Percentiles rank a stretch among this genome's conserved stretches.
phyloP scores from a whole-genome alignment of 176 grass and related monocot genomes.

The Hsuehochloa calcarea region DNA sequence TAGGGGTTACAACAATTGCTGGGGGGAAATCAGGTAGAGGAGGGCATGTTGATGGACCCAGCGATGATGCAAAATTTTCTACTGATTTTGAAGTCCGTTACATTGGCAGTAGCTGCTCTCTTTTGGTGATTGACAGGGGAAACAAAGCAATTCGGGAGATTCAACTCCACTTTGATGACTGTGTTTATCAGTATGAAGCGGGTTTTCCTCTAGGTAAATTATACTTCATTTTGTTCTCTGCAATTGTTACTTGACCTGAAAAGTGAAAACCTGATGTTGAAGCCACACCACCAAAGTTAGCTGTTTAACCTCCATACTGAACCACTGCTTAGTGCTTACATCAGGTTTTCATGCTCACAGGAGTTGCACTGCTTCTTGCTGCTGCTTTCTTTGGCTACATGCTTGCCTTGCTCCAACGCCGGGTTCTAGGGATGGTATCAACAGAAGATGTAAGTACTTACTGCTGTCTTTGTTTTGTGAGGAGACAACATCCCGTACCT shows the following conservation, averaged over 20 bases:
- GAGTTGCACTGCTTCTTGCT: conserved; percentile 65
- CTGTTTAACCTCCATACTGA: conserved; percentile 1
- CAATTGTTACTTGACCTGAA: conserved; percentile 19
- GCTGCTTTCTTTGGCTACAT: conserved; percentile 86
- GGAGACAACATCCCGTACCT: conserved; percentile 12
- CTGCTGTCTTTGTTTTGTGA: conserved; percentile 26
- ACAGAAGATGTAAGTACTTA: conserved; percentile 61
- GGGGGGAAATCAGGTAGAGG: conserved; percentile 84
- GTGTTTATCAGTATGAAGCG: conserved; percentile 77
- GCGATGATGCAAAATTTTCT: conserved; percentile 90
- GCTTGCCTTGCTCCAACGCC: conserved; percentile 80
- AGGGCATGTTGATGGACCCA: conserved; percentile 82
- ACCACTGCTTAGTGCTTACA: conserved; percentile 33
- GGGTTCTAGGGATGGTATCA: conserved; percentile 51
- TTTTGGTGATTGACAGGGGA: conserved; percentile 93
- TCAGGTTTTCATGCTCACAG: conserved; percentile 38
- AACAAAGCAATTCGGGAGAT: conserved; percentile 93
- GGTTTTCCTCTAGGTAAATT: conserved; percentile 76
- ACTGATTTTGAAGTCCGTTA: conserved; percentile 97
- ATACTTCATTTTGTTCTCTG: not conserved
- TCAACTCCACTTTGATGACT: conserved; percentile 83
- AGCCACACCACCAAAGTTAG: not conserved
- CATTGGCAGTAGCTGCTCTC: conserved; percentile 86
- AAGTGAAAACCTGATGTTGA: not conserved
- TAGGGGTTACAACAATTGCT: conserved; percentile 96